Conservation (phyloP, 2,329 filamentous ascomycete genomes). For the Aspergillus sp. region DNA sequence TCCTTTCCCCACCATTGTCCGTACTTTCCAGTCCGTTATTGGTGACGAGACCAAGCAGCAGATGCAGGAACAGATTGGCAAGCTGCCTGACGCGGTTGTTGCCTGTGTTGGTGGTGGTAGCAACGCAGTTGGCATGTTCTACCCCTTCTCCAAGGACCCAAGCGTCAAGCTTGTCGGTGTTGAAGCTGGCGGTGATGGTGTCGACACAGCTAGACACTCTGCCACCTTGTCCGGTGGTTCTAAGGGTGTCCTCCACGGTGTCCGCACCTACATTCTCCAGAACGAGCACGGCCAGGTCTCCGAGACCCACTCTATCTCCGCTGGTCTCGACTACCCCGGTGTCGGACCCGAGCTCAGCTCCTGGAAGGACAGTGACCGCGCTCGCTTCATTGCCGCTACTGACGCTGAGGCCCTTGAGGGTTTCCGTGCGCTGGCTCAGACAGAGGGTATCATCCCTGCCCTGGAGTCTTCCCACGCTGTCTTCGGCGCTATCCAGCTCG, state of each 20-base stretch:
- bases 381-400: constrained; percentile 84
- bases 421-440: constrained; percentile 77
- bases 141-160: constrained; percentile 82
- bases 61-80: constrained; percentile 77
- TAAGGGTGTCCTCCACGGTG: constrained; percentile 92
- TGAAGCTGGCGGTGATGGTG: constrained; percentile 88
- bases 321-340: constrained; percentile 93
- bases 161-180: constrained; percentile 87
- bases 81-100: constrained; percentile 91
- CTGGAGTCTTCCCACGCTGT: constrained; percentile 92
- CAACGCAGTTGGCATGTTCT: constrained; percentile 98
- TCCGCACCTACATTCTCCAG: constrained; percentile 92
- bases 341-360: constrained; percentile 86
- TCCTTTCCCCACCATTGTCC: constrained; percentile 94
- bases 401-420: constrained; percentile 85
- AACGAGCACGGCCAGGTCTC: constrained; percentile 87
- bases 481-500: constrained; percentile 81
- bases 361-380: constrained; percentile 88
- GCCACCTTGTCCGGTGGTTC: constrained; percentile 82
- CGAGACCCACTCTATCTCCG: constrained; percentile 94
- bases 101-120: constrained; percentile 94
- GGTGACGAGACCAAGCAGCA: constrained; percentile 91
- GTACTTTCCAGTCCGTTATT: constrained; percentile 96
- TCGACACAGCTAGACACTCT: constrained; percentile 79
- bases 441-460: constrained; percentile 95